Conservation (phyloP, 768 basidiomycete species). For the Boletellus ananiceps region DNA sequence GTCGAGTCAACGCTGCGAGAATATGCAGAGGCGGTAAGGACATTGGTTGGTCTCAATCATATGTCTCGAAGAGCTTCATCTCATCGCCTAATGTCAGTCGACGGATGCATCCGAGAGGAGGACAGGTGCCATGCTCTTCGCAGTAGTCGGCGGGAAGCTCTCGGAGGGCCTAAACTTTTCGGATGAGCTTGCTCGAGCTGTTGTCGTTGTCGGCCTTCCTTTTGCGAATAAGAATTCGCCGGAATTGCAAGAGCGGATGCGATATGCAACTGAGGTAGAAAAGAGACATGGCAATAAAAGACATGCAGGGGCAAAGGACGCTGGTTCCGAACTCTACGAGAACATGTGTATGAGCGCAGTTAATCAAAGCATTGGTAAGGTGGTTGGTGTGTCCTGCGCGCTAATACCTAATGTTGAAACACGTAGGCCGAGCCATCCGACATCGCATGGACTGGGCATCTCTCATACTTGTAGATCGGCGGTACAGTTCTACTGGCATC, state of each 20-base stretch:
- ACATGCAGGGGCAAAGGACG: constrained; percentile 48
- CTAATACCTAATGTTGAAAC: background rate
- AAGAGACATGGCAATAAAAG: constrained; percentile 36
- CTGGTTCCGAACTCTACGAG: constrained; percentile 81
- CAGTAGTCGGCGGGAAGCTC: constrained; percentile 96
- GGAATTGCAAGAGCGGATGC: constrained; percentile 88
- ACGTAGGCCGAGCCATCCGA: constrained; percentile 83
- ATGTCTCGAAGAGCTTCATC: background rate
- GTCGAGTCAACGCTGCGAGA: constrained; percentile 75
- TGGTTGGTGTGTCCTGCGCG: background rate
- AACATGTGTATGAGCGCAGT: constrained; percentile 92
- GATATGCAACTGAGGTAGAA: constrained; percentile 70
- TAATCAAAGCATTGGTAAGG: constrained; percentile 92
- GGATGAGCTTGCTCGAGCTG: constrained; percentile 79
- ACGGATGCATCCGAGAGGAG: constrained; percentile 24
- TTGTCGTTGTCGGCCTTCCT: constrained; percentile 85
- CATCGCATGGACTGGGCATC: constrained; percentile 91
- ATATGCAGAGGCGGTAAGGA: constrained; percentile 53
- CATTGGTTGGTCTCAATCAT: constrained; percentile 14
- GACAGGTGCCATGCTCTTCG: constrained; percentile 79
- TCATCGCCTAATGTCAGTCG: constrained; percentile 17
- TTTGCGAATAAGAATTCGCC: constrained; percentile 90
- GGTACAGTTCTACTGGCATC: constrained; percentile 69
- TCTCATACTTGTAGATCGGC: constrained; percentile 78
- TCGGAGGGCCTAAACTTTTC: constrained; percentile 85